Base-by-base conservation (phyloP, 1,284 basidiomycete genomes). In the Ceratobasidium sp. region DNA sequence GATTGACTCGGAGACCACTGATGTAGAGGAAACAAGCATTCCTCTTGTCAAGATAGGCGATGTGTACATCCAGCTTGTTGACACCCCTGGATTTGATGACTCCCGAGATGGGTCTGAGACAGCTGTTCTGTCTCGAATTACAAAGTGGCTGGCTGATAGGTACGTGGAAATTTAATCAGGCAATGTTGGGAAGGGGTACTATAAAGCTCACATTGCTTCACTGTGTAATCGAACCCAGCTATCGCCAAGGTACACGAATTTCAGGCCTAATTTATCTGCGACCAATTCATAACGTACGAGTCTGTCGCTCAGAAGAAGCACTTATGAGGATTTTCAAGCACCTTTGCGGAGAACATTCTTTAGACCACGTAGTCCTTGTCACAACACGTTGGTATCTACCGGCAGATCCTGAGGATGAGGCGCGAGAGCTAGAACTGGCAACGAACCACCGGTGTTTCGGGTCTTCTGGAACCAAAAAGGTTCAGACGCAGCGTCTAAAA, bases 1-100 rank as follows among this genome's bases (percentile, higher is more conserved):
- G 13, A 35, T 43, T 23, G 30, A 61, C 6, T 61, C 58, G 18
- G 28, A 38, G 16, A 61, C 58, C 9, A 23, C 5, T 6, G 32
- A 61, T 4, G 58, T 61, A 9, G 26, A n/a, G 13, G 32, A 30
- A 4, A 16, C 18, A 43, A 35, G 35, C 11, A 61, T 61, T 14
- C 58, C 58, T 4, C 7, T 38, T 21, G n/a, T 61, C 14, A 14
- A 43, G 14, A 32, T 21, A 28, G 14, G n/a, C 35, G 35, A 16
- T 23, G 38, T 23, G 5, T 38, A 30, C 28, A 23, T 61, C 11
- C 58, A 61, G 26, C 35, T 61, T 8, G 58, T 61, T 21, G 58
- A 61, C n/a, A 61, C 58, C 7, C 58, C 58, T 11, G 58, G 30
- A 38, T 61, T 61, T 41, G 58, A 61, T 23, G n/a, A 28, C 18